phyloP scores from a whole-genome alignment of 345 rosid genomes.

The Populus ilicifolia region DNA sequence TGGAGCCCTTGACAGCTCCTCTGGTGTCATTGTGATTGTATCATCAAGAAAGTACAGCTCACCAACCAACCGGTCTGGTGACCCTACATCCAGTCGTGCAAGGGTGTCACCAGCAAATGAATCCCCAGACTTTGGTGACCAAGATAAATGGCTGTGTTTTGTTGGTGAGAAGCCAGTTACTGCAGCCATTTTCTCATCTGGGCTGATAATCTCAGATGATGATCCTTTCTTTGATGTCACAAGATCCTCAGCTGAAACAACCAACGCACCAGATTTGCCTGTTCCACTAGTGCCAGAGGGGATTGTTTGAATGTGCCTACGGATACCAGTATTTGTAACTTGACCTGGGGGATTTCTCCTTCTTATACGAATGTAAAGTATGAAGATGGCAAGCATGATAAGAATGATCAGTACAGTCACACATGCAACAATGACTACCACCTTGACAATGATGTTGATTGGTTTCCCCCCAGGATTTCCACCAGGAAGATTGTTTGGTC shows the following conservation, averaged over 20 bases:
- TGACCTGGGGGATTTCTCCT: constrained; percentile 47
- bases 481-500: constrained; percentile 33
- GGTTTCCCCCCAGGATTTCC: constrained; percentile 50
- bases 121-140: constrained; percentile 96
- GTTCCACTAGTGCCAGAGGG: constrained; percentile 47
- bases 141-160: constrained; percentile 67
- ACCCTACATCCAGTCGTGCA: constrained; percentile 77
- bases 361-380: constrained; percentile 56
- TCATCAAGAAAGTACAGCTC: constrained; percentile 93
- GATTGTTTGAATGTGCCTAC: constrained; percentile 39
- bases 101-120: constrained; percentile 76
- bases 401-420: constrained; percentile 65
- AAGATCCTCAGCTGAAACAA: constrained; percentile 87
- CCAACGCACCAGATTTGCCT: constrained; percentile 55
- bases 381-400: constrained; percentile 66
- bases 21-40: constrained; percentile 76
- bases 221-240: constrained; percentile 72
- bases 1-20: constrained; percentile 93
- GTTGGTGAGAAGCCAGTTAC: constrained; percentile 84
- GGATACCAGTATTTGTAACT: constrained; percentile 41
- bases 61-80: constrained; percentile 87
- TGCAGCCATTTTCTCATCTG: constrained; percentile 64
- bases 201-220: constrained; percentile 70
- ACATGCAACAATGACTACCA: constrained; percentile 68
- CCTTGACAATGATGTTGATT: constrained; percentile 50